Evolutionary conservation across 441 rosid species (phyloP).

Genomic region (Corymbia calophylla): DNA sequence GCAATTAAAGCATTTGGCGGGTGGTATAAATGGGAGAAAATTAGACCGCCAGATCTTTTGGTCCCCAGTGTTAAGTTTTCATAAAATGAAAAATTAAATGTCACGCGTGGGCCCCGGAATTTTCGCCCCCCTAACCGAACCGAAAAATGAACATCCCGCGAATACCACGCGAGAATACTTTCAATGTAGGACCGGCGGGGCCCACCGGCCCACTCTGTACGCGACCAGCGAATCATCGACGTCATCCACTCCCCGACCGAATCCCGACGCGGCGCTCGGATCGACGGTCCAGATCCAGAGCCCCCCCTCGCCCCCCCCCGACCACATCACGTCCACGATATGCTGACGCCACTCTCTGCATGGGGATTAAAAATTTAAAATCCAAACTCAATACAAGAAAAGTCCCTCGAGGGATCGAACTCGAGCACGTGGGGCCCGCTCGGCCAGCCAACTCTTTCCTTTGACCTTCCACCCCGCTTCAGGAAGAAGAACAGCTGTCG

Average conservation of each 20-base stretch:
- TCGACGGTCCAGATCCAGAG: background rate
- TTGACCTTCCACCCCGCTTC: constrained; percentile 32
- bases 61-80: background rate
- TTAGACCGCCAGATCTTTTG: background rate
- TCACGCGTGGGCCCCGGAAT: background rate
- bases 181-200: background rate
- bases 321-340: constrained; percentile 34
- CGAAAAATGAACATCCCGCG: background rate
- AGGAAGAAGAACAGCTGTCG: background rate
- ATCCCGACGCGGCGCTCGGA: background rate
- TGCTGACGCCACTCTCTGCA: constrained; percentile 22
- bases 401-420: constrained; percentile 9
- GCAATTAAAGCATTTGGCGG: background rate
- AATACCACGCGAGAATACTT: background rate
- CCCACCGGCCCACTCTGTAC: background rate
- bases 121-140: background rate
- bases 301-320: background rate
- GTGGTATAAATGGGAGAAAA: background rate
- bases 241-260: background rate
- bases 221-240: background rate
- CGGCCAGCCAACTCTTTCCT: constrained; percentile 32
- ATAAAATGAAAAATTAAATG: background rate
- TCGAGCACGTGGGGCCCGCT: constrained; percentile 21
- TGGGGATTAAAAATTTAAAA: background rate
- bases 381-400: background rate